Evolutionary conservation across 345 rosid genomes (phyloP).

Genomic region (Arabis alpina): DNA sequence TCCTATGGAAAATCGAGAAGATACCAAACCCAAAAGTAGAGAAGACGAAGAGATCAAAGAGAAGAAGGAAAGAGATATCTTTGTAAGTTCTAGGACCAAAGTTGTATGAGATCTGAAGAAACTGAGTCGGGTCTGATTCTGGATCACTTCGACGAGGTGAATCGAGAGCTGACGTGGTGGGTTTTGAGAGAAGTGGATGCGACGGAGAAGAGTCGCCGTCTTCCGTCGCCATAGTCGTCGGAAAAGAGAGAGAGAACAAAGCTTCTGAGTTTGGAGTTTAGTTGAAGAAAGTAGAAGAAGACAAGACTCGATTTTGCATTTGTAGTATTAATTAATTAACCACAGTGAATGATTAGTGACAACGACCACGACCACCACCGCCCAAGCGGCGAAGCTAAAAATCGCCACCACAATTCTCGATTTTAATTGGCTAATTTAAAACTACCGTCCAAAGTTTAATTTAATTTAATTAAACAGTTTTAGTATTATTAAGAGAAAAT

Average conservation of each 20-base stretch:
- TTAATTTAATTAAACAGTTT: background rate
- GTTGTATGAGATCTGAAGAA: conserved; percentile 85
- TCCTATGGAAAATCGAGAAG: conserved; percentile 67
- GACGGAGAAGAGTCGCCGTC: conserved; percentile 62
- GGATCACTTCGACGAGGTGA: conserved; percentile 45
- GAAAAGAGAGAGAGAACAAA: conserved; percentile 31
- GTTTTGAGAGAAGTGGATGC: conserved; percentile 74
- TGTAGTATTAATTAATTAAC: background rate
- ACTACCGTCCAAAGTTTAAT: background rate
- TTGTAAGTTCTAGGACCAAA: conserved; percentile 76
- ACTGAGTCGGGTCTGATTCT: conserved; percentile 70
- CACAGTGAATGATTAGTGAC: background rate
- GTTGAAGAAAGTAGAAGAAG: conserved; percentile 25
- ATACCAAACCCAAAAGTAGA: conserved; percentile 80
- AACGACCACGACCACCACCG: conserved; percentile 27
- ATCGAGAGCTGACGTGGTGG: conserved; percentile 50
- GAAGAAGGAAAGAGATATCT: conserved; percentile 72
- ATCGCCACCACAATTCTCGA: conserved; percentile 12
- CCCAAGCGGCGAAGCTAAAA: conserved; percentile 42
- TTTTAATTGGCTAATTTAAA: background rate
- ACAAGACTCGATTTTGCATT: conserved; percentile 14
- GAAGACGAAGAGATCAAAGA: conserved; percentile 63
- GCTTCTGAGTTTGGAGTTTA: conserved; percentile 33
- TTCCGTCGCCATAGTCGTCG: conserved; percentile 55
- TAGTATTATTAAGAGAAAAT: background rate